Conservation (phyloP, 2,329 filamentous ascomycete genomes). For the Grosmannia huntii region DNA sequence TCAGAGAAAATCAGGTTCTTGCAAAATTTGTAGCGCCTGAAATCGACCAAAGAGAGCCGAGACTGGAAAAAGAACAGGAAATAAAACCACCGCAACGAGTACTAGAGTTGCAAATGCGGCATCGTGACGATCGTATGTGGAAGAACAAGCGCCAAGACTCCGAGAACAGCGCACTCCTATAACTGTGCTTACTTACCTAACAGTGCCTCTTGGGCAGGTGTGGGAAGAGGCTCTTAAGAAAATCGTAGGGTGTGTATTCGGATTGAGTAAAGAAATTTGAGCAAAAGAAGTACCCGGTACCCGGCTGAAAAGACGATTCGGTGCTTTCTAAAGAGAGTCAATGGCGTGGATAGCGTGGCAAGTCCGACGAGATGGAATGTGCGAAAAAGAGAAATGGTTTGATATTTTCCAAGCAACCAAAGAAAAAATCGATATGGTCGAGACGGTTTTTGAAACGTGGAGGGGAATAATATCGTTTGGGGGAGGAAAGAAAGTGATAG, state of each 20-base stretch:
- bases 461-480: background rate
- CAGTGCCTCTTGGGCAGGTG: background rate
- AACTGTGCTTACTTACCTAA: background rate
- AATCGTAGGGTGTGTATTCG: background rate
- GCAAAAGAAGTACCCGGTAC: background rate
- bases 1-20: background rate
- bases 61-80: too few relatives aligned
- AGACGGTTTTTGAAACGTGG: background rate
- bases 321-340: background rate
- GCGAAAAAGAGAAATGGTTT: background rate
- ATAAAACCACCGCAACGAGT: too few relatives aligned
- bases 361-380: background rate
- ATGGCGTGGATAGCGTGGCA: background rate
- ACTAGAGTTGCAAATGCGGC: background rate
- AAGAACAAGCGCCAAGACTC: background rate
- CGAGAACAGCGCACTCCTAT: background rate
- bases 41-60: too few relatives aligned
- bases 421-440: background rate
- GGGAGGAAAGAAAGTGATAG: background rate
- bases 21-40: too few relatives aligned
- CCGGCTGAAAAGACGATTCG: background rate
- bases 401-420: background rate
- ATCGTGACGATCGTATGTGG: background rate
- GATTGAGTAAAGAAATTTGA: background rate
- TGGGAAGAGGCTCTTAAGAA: background rate